Evolutionary conservation across 2,329 filamentous ascomycete species (phyloP).

Genomic region (Helotiales sp.): DNA sequence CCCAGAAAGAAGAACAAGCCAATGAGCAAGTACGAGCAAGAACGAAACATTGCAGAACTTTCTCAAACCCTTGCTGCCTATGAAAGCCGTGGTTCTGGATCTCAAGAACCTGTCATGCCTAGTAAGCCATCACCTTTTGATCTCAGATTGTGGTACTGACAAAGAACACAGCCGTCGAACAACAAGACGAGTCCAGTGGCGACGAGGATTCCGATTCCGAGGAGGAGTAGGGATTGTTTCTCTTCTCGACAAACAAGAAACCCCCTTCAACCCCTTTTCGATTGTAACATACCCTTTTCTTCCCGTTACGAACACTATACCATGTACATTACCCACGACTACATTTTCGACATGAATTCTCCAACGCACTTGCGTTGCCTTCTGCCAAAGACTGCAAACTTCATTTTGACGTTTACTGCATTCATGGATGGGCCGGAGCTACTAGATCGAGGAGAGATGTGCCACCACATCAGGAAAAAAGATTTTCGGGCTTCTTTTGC

Average conservation of each 20-base stretch:
- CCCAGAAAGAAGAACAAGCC: conserved; percentile 67
- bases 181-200: conserved; percentile 48
- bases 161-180: conserved; percentile 28
- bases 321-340: conserved; percentile 22
- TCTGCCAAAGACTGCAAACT: background rate
- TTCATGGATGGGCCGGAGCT: conserved; percentile 4
- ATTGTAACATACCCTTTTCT: conserved; percentile 25
- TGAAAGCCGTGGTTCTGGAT: conserved; percentile 28
- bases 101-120: conserved; percentile 42
- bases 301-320: conserved; percentile 8
- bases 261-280: conserved; percentile 5
- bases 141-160: background rate
- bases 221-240: conserved; percentile 36
- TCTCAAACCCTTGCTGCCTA: conserved; percentile 29
- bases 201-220: conserved; percentile 56
- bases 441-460: conserved; percentile 10
- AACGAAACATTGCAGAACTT: conserved; percentile 57
- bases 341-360: conserved; percentile 11
- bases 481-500: background rate
- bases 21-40: conserved; percentile 72
- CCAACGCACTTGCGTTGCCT: background rate
- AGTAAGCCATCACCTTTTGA: conserved; percentile 25
- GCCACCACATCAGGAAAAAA: conserved; percentile 12
- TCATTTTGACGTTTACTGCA: background rate
- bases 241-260: background rate